Base-by-base conservation (phyloP, 164 flowering plant genomes). In the Aristolochia fimbriata region DNA sequence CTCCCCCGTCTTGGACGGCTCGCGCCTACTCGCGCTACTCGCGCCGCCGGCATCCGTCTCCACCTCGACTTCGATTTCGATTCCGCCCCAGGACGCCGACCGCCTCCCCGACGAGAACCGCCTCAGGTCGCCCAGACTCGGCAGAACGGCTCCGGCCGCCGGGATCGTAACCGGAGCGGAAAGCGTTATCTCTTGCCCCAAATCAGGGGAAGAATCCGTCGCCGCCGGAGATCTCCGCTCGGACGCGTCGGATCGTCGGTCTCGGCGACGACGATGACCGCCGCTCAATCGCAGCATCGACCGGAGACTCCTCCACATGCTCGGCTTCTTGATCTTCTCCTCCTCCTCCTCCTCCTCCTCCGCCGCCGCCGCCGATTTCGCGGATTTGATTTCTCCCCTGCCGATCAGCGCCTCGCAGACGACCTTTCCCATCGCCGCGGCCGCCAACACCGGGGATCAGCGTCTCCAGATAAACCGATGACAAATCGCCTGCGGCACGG, bases 41-140 rank as follows among this genome's bases (percentile, higher is more conserved):
- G n/a, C n/a, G n/a, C n/a, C n/a, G n/a, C n/a, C n/a, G 22, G 43
- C 57, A 31, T 19, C 37, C 0, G 23, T 21, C 2, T 33, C 50
- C 62, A 21, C 17, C 58, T 54, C 70, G 16, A 63, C n/a, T 11
- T 59, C 75, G 63, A 65, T 61, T 59, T 21, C 56, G 54, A 66
- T 61, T 15, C 17, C 62, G 51, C 48, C 63, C 81, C 62, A 68
- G 50, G 56, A 43, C 54, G 60, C 60, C 57, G 86, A 74, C 25
- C 77, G 71, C 70, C 93, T 64, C 1, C 95, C 93, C 0, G 97
- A 87, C 1, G 81, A 67, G 70, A 90, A 85, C 74, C 80, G 75
- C 62, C 64, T 75, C 81, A 86, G 58, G 19, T 80, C 87, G 12
- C 84, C 86, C 68, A 87, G 55, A 51, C 86, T 71, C 47, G 81